phyloP scores from a whole-genome alignment of 1,284 basidiomycete species.

The Mycosarcoma mackinlayi region DNA sequence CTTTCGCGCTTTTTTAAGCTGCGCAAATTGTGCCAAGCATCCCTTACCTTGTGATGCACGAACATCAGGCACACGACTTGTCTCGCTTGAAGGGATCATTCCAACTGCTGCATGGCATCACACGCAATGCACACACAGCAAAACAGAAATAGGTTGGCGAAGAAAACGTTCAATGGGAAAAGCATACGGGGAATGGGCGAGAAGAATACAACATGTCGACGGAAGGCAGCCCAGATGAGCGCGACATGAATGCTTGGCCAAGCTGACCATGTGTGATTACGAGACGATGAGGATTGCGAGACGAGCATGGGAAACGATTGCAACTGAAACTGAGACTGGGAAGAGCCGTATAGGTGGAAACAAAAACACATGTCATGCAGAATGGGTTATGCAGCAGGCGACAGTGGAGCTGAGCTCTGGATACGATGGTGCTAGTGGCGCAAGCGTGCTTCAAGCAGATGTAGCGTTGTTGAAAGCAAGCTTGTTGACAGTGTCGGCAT shows the following conservation, averaged over 20 bases:
- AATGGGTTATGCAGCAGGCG: slow-evolving; percentile 19
- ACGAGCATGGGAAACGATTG: slow-evolving; percentile 8
- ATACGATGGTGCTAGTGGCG: neutral
- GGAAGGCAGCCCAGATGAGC: neutral
- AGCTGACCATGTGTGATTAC: slow-evolving; percentile 2
- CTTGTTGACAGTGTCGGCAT: slow-evolving; percentile 62
- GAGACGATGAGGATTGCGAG: slow-evolving; percentile 9
- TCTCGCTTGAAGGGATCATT: no score
- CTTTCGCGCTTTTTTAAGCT: no score
- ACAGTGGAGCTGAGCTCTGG: slow-evolving; percentile 34
- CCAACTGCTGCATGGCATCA: no score
- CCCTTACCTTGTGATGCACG: no score
- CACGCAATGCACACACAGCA: neutral
- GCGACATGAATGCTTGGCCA: neutral
- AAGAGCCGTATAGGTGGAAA: neutral
- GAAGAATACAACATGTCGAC: slow-evolving; percentile 2
- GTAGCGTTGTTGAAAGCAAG: slow-evolving; percentile 68
- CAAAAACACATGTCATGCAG: slow-evolving; percentile 41
- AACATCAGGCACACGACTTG: no score
- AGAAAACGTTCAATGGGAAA: slow-evolving; percentile 2
- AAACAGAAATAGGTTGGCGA: neutral
- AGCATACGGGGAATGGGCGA: neutral
- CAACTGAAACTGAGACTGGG: slow-evolving; percentile 4
- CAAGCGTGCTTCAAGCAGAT: slow-evolving; percentile 12
- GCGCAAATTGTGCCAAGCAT: no score